Conservation (phyloP, 805 yeast species). For the Zygosaccharomyces lentus region DNA sequence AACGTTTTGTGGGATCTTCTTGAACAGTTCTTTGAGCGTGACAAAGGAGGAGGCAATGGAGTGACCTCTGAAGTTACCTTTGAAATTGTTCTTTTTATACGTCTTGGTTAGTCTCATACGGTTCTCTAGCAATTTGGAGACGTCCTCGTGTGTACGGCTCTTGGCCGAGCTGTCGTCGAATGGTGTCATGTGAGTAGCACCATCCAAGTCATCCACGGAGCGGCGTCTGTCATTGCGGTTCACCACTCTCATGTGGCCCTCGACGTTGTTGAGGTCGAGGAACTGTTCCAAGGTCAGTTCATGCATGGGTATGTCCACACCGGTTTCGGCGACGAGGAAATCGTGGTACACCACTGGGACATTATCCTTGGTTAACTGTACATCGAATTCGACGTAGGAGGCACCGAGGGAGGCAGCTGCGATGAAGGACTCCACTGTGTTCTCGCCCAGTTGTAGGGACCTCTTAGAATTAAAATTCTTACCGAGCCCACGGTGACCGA, state of each 20-base stretch:
- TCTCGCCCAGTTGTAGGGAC: slow-evolving; percentile 89
- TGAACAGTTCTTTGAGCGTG: slow-evolving; percentile 78
- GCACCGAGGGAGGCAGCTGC: slow-evolving; percentile 97
- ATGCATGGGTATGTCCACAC: slow-evolving; percentile 96
- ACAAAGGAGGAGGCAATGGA: slow-evolving; percentile 91
- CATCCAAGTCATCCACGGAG: slow-evolving; percentile 29
- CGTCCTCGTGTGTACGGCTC: slow-evolving; percentile 10
- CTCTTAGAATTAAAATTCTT: slow-evolving; percentile 68
- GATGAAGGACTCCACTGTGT: slow-evolving; percentile 89
- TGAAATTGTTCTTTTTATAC: slow-evolving; percentile 78
- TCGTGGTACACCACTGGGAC: slow-evolving; percentile 95
- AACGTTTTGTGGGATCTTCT: slow-evolving; percentile 71
- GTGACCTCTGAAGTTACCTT: slow-evolving; percentile 87
- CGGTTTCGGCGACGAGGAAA: slow-evolving; percentile 89
- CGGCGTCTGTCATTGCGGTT: slow-evolving; percentile 25
- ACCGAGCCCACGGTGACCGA: slow-evolving; percentile 95
- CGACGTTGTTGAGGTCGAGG: slow-evolving; percentile 44
- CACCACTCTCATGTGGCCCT: slow-evolving; percentile 14
- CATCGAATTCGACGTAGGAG: slow-evolving; percentile 94
- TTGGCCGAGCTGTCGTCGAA: slow-evolving; percentile 6
- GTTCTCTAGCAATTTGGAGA: slow-evolving; percentile 32
- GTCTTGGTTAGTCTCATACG: slow-evolving; percentile 86
- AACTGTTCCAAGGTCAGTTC: slow-evolving; percentile 86
- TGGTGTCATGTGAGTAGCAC: slow-evolving; percentile 6
- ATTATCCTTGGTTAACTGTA: slow-evolving; percentile 85